phyloP scores from a whole-genome alignment of 202 grass and related monocot genomes.

The Eragrostis tef region DNA sequence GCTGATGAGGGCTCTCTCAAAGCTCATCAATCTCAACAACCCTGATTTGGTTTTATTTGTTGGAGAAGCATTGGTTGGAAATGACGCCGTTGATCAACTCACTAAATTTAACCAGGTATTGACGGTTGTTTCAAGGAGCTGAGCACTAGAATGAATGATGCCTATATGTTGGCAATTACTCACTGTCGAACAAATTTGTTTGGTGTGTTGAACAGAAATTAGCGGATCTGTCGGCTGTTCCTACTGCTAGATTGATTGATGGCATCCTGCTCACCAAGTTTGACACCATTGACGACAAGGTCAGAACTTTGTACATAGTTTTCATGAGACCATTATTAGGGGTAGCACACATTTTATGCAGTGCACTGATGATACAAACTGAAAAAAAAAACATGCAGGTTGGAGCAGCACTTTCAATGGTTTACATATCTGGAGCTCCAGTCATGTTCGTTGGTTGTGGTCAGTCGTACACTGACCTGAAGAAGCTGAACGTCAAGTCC shows the following conservation, averaged over 20 bases:
- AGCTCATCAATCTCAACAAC: constrained; percentile 94
- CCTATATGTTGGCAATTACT: no score
- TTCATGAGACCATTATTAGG: neutral
- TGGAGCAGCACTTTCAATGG: constrained; percentile 83
- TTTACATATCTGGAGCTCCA: constrained; percentile 91
- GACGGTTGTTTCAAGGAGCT: neutral
- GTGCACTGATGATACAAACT: constrained; percentile 11
- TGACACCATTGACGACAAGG: constrained; percentile 94
- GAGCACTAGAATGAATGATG: neutral
- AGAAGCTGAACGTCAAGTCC: constrained; percentile 94
- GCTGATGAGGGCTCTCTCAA: constrained; percentile 96
- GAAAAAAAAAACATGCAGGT: constrained; percentile 58
- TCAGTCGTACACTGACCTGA: constrained; percentile 95
- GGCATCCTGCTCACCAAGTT: constrained; percentile 97
- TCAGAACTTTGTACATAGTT: constrained; percentile 43
- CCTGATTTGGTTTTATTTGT: constrained; percentile 93
- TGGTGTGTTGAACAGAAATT: constrained; percentile 80
- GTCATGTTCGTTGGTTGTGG: constrained; percentile 92
- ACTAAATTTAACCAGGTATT: constrained; percentile 91
- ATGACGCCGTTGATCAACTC: constrained; percentile 91
- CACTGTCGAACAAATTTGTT: constrained; percentile 14
- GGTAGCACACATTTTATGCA: neutral
- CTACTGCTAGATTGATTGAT: constrained; percentile 84
- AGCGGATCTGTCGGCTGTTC: constrained; percentile 76
- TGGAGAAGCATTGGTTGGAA: constrained; percentile 92